Conservation (phyloP, 1,284 basidiomycete genomes). For the Ceratobasidium sp. region DNA sequence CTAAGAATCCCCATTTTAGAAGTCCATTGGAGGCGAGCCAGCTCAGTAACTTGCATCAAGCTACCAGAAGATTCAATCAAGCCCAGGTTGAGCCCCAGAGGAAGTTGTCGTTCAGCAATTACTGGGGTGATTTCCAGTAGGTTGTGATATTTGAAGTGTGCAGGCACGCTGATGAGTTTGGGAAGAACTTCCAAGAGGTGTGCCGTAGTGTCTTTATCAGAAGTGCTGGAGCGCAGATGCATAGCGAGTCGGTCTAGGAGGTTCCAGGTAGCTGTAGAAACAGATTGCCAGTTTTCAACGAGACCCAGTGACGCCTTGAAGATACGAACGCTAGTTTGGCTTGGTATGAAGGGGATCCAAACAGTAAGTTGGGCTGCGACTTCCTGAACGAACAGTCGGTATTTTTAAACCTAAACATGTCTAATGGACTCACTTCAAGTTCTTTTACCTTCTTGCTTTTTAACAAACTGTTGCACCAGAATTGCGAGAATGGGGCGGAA, state of each 20-base stretch:
- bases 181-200: constrained; percentile 5
- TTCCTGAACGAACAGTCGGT: background rate
- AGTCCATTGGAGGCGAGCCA: constrained; percentile 13
- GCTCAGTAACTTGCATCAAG: background rate
- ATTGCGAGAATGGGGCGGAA: constrained; percentile 29
- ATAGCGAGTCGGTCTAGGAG: constrained; percentile 21
- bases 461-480: constrained; percentile 19
- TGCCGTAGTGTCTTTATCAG: background rate
- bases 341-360: constrained; percentile 36
- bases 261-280: background rate
- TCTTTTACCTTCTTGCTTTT: background rate
- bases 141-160: background rate
- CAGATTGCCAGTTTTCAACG: constrained; percentile 2
- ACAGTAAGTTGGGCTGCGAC: background rate
- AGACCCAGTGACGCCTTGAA: constrained; percentile 5
- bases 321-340: background rate
- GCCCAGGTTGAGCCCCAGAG: constrained; percentile 15
- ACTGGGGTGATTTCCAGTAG: constrained; percentile 7
- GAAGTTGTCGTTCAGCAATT: constrained; percentile 31
- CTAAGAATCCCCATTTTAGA: background rate
- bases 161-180: constrained; percentile 1
- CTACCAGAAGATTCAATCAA: background rate
- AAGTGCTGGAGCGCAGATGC: background rate
- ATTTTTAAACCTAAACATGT: background rate
- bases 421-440: constrained; percentile 9